These are phyloP conservation scores for Amaranthus palmeri DNA, from an alignment of 148 eudicot genomes.

Conservation along the genomic window DNA sequence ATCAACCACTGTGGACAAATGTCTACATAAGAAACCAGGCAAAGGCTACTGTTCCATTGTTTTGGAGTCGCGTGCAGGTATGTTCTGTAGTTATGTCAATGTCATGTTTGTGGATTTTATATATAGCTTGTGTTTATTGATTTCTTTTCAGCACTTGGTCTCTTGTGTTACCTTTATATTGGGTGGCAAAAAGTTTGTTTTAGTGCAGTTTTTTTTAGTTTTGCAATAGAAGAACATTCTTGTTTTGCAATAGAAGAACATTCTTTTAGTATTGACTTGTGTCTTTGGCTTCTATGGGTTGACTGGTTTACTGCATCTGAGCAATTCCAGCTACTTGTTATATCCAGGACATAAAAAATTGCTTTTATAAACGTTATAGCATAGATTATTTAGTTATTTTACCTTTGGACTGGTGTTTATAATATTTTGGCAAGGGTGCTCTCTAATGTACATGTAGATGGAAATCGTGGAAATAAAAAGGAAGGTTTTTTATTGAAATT, in stretches of 20 bases:
- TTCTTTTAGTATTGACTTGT: neutral
- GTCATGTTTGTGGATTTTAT: neutral
- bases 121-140: neutral
- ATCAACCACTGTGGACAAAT: constrained; percentile 84
- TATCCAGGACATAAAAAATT: neutral
- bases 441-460: neutral
- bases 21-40: constrained; percentile 67
- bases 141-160: neutral
- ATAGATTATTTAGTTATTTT: too few species aligned
- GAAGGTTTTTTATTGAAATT: neutral
- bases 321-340: neutral
- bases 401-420: neutral
- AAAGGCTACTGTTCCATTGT: constrained; percentile 73
- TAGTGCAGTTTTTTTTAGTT: neutral
- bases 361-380: neutral
- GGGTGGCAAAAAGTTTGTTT: neutral
- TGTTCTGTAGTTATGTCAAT: neutral
- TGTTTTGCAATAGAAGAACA: too few species aligned
- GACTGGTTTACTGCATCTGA: neutral
- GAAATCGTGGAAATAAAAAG: neutral
- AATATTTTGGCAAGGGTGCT: neutral
- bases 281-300: neutral
- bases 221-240: too few species aligned
- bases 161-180: neutral
- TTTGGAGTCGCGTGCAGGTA: constrained; percentile 98